Evolutionary conservation across 2,329 filamentous ascomycete species (phyloP).

Genomic region (Neonectria hederae): DNA sequence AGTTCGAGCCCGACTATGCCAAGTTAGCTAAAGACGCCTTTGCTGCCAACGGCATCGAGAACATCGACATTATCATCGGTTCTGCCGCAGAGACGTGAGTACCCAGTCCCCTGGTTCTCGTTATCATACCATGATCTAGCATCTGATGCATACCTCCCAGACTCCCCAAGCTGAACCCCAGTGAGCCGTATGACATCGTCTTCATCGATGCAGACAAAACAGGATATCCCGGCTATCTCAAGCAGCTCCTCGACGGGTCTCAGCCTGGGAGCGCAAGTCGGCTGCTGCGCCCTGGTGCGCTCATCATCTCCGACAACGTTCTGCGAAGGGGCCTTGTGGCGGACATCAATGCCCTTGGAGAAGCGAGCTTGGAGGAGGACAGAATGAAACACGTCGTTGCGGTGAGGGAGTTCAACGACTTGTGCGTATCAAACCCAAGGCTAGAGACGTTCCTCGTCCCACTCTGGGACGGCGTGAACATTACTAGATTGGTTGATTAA

Average conservation of each 20-base stretch:
- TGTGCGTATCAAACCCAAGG: slow-evolving; percentile 45
- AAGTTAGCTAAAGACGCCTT: slow-evolving; percentile 52
- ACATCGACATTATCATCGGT: slow-evolving; percentile 58
- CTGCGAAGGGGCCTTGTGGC: slow-evolving; percentile 60
- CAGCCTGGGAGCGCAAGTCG: slow-evolving; percentile 48
- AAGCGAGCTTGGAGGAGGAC: slow-evolving; percentile 31
- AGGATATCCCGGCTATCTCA: slow-evolving; percentile 60
- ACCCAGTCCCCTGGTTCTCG: neutral
- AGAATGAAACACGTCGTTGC: slow-evolving; percentile 37
- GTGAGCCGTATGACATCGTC: slow-evolving; percentile 60
- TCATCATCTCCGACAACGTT: slow-evolving; percentile 65
- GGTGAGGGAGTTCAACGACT: slow-evolving; percentile 49
- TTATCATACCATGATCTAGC: neutral
- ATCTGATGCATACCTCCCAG: slow-evolving; percentile 37
- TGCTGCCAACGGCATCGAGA: slow-evolving; percentile 51
- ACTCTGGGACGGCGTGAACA: slow-evolving; percentile 55
- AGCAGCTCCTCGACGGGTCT: slow-evolving; percentile 56
- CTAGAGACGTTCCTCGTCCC: slow-evolving; percentile 54
- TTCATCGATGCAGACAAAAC: slow-evolving; percentile 65
- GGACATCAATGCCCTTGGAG: slow-evolving; percentile 41
- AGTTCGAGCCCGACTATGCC: slow-evolving; percentile 57
- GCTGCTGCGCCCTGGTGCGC: slow-evolving; percentile 58
- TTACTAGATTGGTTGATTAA: slow-evolving; percentile 52
- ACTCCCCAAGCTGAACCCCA: slow-evolving; percentile 43
- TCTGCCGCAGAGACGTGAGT: slow-evolving; percentile 58